These are phyloP conservation scores for Megacollybia marginata DNA, from an alignment of 768 basidiomycete genomes.

Conservation along the genomic window DNA sequence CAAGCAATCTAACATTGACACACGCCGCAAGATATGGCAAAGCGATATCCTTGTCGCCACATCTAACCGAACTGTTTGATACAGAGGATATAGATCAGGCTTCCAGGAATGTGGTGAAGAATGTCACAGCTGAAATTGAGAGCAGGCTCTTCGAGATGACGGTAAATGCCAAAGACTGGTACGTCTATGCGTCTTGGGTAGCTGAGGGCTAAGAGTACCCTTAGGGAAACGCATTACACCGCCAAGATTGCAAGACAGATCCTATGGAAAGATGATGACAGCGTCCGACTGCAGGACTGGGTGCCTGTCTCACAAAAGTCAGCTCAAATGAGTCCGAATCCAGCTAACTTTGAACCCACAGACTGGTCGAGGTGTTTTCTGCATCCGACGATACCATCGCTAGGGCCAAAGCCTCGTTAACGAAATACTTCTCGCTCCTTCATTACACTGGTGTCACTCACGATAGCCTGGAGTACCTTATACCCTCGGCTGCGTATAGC, in stretches of 20 bases:
- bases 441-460: slow-evolving; percentile 45
- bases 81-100: slow-evolving; percentile 24
- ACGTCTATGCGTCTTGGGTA: slow-evolving; percentile 2
- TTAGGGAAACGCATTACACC: slow-evolving; percentile 56
- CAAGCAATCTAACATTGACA: too few species aligned
- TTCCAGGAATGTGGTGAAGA: slow-evolving; percentile 46
- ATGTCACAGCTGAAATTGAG: slow-evolving; percentile 46
- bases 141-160: slow-evolving; percentile 42
- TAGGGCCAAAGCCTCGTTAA: slow-evolving; percentile 35
- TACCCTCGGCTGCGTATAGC: slow-evolving; percentile 24
- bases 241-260: slow-evolving; percentile 52
- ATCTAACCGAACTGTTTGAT: slow-evolving; percentile 5
- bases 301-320: slow-evolving; percentile 53
- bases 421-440: slow-evolving; percentile 50
- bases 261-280: slow-evolving; percentile 40
- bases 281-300: slow-evolving; percentile 32
- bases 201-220: slow-evolving; percentile 3
- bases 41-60: too few species aligned
- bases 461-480: slow-evolving; percentile 33
- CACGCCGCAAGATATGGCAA: too few species aligned
- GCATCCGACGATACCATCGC: too few species aligned
- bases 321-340: slow-evolving; percentile 10
- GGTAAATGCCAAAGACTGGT: slow-evolving; percentile 62
- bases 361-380: slow-evolving; percentile 28
- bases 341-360: slow-evolving; percentile 1